Conservation (phyloP, 345 rosid genomes). For the Mallotus nudiflorus region DNA sequence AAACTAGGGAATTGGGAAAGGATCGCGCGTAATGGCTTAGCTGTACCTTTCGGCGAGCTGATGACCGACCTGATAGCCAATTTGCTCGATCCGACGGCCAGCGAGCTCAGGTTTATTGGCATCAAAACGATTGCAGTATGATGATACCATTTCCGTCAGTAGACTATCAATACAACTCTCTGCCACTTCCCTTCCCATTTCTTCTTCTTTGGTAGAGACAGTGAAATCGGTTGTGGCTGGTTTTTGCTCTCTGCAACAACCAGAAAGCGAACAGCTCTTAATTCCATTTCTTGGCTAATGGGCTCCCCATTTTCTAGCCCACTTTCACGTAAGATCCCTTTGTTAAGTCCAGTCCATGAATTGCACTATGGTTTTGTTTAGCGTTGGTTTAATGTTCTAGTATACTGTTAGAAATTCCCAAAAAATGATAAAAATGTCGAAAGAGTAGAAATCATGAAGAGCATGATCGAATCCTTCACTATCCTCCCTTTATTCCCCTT, state of each 20-base stretch:
- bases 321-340: too few relatives aligned
- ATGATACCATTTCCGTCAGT: constrained; percentile 83
- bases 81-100: constrained; percentile 98
- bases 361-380: too few relatives aligned
- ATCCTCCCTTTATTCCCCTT: too few relatives aligned
- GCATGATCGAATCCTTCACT: too few relatives aligned
- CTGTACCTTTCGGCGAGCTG: constrained; percentile 95
- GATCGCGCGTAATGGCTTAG: too few relatives aligned
- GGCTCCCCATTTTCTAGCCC: too few relatives aligned
- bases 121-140: constrained; percentile 79
- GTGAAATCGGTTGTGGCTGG: not conserved
- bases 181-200: constrained; percentile 87
- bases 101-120: constrained; percentile 91
- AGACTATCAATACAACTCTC: constrained; percentile 90
- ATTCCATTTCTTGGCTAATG: not conserved
- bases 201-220: not conserved
- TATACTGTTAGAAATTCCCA: too few relatives aligned
- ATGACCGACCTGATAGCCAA: constrained; percentile 98
- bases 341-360: too few relatives aligned
- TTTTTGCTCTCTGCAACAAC: not conserved
- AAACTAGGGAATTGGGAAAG: not conserved
- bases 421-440: too few relatives aligned
- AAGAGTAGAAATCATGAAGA: too few relatives aligned
- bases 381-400: too few relatives aligned
- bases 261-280: not conserved